Conservation (phyloP, 371 early-diverging fungal species). For the Capillidium heterosporum region DNA sequence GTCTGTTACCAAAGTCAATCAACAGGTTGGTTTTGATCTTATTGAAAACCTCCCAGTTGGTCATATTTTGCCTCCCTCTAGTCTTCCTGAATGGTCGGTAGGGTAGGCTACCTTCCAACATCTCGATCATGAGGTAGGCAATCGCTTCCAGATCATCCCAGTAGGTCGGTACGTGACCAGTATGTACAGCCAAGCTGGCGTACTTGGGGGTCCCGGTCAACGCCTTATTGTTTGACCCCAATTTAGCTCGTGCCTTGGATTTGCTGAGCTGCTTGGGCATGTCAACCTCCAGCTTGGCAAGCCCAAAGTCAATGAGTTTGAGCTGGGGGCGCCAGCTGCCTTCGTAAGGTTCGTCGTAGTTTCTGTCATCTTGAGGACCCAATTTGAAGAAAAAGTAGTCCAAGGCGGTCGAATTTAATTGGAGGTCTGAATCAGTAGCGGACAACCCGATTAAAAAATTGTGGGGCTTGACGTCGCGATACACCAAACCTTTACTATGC, state of each 20-base stretch:
- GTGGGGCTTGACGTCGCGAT: constrained; percentile 96
- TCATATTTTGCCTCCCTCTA: too few relatives aligned
- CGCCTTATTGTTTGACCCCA: constrained; percentile 11
- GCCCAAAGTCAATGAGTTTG: constrained; percentile 31
- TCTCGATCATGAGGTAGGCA: constrained; percentile 34
- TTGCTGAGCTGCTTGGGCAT: too few relatives aligned
- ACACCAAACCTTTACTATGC: constrained; percentile 79
- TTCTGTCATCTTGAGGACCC: neutral
- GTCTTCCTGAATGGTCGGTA: too few relatives aligned
- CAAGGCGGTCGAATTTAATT: neutral
- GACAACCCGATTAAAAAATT: constrained; percentile 47
- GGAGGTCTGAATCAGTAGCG: neutral
- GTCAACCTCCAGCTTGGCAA: too few relatives aligned
- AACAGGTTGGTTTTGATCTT: too few relatives aligned
- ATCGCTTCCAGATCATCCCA: constrained; percentile 39
- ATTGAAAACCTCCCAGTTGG: too few relatives aligned
- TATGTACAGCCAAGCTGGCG: constrained; percentile 36
- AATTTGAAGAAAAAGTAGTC: neutral
- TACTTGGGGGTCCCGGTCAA: constrained; percentile 43
- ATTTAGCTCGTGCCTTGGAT: too few relatives aligned
- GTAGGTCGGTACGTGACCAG: constrained; percentile 14
- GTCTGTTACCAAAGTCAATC: too few relatives aligned
- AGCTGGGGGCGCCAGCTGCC: constrained; percentile 9
- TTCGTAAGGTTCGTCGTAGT: neutral
- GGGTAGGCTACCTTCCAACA: constrained; percentile 32